Percentiles rank a stretch among this genome's conserved stretches.
Conservation (phyloP, 1,139 yeast species). For the Protomyces gravidus region DNA sequence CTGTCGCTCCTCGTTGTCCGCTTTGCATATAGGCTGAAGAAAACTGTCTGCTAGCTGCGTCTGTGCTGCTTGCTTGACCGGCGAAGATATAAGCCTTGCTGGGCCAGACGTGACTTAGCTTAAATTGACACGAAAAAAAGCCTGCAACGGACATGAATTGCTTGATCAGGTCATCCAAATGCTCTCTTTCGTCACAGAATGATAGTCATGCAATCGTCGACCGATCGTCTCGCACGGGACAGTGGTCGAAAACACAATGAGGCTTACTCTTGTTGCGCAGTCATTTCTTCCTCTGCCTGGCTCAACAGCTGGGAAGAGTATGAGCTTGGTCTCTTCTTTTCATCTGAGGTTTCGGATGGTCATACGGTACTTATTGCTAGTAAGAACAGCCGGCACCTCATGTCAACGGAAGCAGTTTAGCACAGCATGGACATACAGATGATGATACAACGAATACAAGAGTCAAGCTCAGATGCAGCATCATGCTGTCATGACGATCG, state of each 20-base stretch:
- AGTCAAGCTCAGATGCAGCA: slow-evolving; percentile 4
- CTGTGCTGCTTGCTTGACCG: neutral
- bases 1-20: too few species aligned
- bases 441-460: slow-evolving; percentile 3
- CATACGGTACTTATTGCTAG: too few species aligned
- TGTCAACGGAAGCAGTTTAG: too few species aligned
- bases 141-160: too few species aligned
- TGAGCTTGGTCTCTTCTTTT: slow-evolving; percentile 1
- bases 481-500: slow-evolving; percentile 1
- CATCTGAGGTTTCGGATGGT: too few species aligned
- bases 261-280: slow-evolving; percentile 5
- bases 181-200: neutral
- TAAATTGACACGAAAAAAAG: too few species aligned
- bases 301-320: neutral
- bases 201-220: slow-evolving; percentile 3
- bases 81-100: slow-evolving; percentile 3
- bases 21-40: too few species aligned
- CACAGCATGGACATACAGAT: neutral
- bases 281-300: neutral
- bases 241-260: neutral
- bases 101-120: too few species aligned
- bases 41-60: neutral
- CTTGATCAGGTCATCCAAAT: neutral
- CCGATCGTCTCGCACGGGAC: neutral
- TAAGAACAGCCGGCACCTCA: too few species aligned